These are phyloP conservation scores for Ampelocalamus luodianensis DNA, from an alignment of 176 grass and related monocot species.

Conservation along the genomic window DNA sequence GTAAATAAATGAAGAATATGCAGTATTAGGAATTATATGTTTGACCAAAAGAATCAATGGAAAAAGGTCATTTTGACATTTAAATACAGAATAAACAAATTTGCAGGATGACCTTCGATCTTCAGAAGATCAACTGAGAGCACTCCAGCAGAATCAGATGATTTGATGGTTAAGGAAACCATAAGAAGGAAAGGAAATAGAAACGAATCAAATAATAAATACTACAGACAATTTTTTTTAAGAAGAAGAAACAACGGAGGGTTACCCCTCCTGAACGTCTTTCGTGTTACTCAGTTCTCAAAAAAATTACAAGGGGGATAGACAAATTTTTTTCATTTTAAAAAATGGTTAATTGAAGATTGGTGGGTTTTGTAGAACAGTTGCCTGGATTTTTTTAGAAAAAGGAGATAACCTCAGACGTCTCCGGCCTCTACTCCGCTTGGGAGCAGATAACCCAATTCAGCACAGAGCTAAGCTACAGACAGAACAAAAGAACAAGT, in stretches of 20 bases:
- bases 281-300: too few species aligned
- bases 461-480: too few species aligned
- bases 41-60: neutral
- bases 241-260: too few species aligned
- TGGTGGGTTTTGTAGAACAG: neutral
- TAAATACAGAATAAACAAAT: neutral
- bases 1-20: neutral
- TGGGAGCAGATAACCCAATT: too few species aligned
- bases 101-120: neutral
- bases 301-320: too few species aligned
- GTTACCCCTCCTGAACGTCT: too few species aligned
- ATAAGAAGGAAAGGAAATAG: neutral
- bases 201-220: neutral
- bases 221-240: neutral
- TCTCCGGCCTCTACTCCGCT: too few species aligned
- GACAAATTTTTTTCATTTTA: neutral
- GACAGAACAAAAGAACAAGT: too few species aligned
- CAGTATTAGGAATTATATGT: neutral
- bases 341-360: neutral
- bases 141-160: slow-evolving; percentile 17
- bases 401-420: too few species aligned
- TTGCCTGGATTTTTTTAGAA: too few species aligned
- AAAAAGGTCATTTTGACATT: neutral
- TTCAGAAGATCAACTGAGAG: neutral
- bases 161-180: slow-evolving; percentile 6